Conservation (phyloP, 768 basidiomycete species). For the Psilocybe cubensis region DNA sequence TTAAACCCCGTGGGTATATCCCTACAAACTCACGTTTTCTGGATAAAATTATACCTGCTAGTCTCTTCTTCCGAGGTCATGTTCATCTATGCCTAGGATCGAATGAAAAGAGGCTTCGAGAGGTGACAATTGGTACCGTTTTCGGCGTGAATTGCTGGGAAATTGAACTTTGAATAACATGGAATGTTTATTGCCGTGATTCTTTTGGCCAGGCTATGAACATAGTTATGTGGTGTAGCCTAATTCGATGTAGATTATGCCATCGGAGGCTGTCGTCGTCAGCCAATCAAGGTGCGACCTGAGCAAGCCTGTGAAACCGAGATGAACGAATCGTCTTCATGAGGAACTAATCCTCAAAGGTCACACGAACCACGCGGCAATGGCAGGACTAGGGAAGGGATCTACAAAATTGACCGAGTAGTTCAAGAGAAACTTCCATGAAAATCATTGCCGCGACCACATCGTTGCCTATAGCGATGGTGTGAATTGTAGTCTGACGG, state of each 20-base stretch:
- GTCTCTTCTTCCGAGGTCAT: neutral
- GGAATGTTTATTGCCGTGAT: neutral
- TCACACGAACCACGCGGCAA: neutral
- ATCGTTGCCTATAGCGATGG: neutral
- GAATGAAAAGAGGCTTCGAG: neutral
- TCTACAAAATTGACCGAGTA: neutral
- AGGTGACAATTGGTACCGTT: neutral
- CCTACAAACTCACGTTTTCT: neutral
- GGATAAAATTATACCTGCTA: neutral
- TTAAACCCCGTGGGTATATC: neutral
- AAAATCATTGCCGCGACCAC: neutral
- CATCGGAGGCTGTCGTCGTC: neutral
- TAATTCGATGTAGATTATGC: neutral
- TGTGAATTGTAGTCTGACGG: no score
- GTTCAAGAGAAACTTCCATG: neutral
- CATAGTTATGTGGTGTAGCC: neutral
- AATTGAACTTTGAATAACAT: neutral
- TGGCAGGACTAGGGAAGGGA: neutral
- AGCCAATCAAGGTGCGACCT: neutral
- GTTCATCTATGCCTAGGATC: neutral
- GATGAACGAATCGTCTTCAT: neutral
- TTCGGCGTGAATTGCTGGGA: neutral
- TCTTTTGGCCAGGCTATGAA: neutral
- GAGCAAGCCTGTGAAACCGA: neutral
- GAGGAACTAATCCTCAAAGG: neutral